Evolutionary conservation across 78 protist genomes (phyloP), one percentile per base, ranked within the genome.

Genomic region (Cyanophora paradoxa): DNA sequence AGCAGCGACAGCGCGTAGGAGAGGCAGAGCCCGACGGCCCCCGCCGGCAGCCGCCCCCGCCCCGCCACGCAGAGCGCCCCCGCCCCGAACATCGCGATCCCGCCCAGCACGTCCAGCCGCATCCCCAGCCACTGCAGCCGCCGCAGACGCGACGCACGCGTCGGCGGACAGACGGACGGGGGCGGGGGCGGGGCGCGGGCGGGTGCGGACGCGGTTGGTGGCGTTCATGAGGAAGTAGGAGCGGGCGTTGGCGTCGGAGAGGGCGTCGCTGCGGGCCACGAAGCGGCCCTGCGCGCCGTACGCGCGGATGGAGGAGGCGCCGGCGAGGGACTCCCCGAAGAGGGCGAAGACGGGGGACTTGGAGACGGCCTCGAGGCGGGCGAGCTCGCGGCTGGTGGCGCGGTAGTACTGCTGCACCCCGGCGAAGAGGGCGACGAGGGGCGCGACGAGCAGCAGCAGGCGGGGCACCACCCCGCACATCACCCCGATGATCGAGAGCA

Each of bases 291-390:
- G 57, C n/a, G 22, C 48, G 8, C 40, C 26, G 28, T 70, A 66
- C 26, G 88, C 87, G 1, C 86, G 87, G 36, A 82, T 71, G 41
- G 37, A 37, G 22, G 77, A 0, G 8, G 30, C 59, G 4, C 92
- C 92, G 7, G 17, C 24, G 31, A 81, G 34, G 28, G 87, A 50
- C 78, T 83, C 88, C 3, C 37, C 6, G 24, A 85, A 81, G 76
- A 82, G 81, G 13, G 76, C 65, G 46, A 56, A 76, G n/a, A 83
- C 17, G 10, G 88, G 88, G 16, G 86, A 67, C 10, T 66, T 74
- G 6, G 87, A 11, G 24, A 57, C 26, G 1, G 57, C 39, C 20
- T 77, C 78, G 31, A 88, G 76, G 24, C 85, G 78, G 52, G 56
- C 64, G 30, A 87, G 1, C 62, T 78, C 82, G 59, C 17, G 17